A percentile compares a stretch with the other conserved stretches of the same genome.
phyloP scores from a whole-genome alignment of 371 early-diverging fungal genomes.

The Zychaea mexicana region DNA sequence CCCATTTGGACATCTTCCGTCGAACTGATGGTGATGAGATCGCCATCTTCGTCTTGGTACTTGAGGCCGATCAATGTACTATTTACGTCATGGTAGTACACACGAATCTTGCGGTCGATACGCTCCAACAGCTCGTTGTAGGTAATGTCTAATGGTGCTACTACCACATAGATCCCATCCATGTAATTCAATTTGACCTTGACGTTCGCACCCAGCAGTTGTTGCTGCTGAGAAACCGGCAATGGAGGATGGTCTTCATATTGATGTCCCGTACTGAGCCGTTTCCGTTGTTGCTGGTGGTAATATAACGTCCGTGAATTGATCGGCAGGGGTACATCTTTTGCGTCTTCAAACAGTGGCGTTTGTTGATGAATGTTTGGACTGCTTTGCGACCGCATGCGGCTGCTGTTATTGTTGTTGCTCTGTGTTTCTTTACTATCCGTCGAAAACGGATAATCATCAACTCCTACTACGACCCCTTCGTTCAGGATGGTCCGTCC shows the following conservation, averaged over 20 bases:
- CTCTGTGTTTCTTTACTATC: not conserved
- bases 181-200: conserved; percentile 88
- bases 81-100: conserved; percentile 55
- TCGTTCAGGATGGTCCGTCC: conserved; percentile 5
- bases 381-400: conserved; percentile 61
- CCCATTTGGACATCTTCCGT: conserved; percentile 92
- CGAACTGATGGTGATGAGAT: conserved; percentile 79
- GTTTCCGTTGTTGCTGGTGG: conserved; percentile 3
- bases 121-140: conserved; percentile 72
- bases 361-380: conserved; percentile 53
- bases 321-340: conserved; percentile 11
- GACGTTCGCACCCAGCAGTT: conserved; percentile 22
- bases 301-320: conserved; percentile 29
- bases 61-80: conserved; percentile 62
- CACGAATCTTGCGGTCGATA: conserved; percentile 85
- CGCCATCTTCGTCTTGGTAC: conserved; percentile 94
- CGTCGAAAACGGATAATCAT: not conserved
- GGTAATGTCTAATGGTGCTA: conserved; percentile 74
- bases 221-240: not conserved
- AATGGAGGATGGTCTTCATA: not conserved
- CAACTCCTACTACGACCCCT: not conserved
- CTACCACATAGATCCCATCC: conserved; percentile 85
- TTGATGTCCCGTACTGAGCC: not conserved
- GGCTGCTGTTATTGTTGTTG: conserved; percentile 13
- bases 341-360: conserved; percentile 6